Conservation (phyloP, 2,329 filamentous ascomycete species). For the Coniosporium uncinatum region DNA sequence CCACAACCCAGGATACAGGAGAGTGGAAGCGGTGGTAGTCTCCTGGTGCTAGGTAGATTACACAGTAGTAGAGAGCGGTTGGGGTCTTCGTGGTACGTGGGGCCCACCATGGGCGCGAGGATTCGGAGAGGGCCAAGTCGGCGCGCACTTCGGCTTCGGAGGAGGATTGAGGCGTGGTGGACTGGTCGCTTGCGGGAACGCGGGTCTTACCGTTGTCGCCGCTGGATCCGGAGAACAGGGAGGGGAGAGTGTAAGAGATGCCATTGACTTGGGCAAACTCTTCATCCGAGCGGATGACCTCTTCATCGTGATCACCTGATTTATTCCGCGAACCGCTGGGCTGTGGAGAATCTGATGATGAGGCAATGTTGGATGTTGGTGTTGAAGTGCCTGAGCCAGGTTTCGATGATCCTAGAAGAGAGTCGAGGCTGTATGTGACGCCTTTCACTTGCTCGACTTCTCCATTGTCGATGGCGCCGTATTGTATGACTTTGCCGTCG, state of each 20-base stretch:
- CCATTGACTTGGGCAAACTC: constrained; percentile 94
- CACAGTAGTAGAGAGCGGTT: constrained; percentile 83
- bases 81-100: constrained; percentile 27
- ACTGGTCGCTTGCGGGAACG: constrained; percentile 62
- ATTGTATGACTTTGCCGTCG: constrained; percentile 88
- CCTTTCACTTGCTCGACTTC: constrained; percentile 99
- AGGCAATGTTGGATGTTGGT: constrained; percentile 20
- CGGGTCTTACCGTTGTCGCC: constrained; percentile 34
- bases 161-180: constrained; percentile 58
- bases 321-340: constrained; percentile 19
- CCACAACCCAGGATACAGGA: constrained; percentile 91
- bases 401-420: constrained; percentile 62
- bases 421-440: constrained; percentile 95
- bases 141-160: constrained; percentile 80
- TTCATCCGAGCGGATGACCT: constrained; percentile 73
- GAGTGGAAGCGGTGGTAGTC: constrained; percentile 99
- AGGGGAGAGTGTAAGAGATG: constrained; percentile 89
- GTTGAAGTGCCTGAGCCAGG: constrained; percentile 44
- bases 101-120: constrained; percentile 46
- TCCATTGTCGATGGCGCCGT: constrained; percentile 84
- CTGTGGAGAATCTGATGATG: constrained; percentile 24
- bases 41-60: constrained; percentile 93
- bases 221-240: constrained; percentile 70
- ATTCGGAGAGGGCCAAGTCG: constrained; percentile 68
- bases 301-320: constrained; percentile 46